Percentiles rank a stretch among this genome's conserved stretches.
These are phyloP conservation scores for Hypocrella siamensis DNA, from an alignment of 2,329 filamentous ascomycete species.

Conservation along the genomic window DNA sequence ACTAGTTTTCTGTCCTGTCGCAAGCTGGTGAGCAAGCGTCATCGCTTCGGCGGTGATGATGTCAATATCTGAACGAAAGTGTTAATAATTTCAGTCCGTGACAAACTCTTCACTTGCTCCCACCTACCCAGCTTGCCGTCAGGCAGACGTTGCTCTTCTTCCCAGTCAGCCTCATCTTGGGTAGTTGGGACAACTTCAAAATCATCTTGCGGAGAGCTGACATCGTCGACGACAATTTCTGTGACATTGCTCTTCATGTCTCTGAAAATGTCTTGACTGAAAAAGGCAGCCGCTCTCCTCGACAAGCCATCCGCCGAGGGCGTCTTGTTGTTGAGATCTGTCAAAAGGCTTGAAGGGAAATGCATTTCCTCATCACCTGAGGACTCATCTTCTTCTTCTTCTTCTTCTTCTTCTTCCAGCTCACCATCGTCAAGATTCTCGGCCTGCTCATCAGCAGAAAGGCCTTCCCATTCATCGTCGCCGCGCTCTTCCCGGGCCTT, in stretches of 20 bases:
- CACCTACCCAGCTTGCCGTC: conserved; percentile 45
- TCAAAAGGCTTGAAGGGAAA: conserved; percentile 15
- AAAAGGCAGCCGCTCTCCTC: conserved; percentile 74
- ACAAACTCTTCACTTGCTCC: no score
- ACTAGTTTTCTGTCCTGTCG: conserved; percentile 66
- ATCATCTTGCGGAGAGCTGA: conserved; percentile 18
- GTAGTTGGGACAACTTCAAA: conserved; percentile 47
- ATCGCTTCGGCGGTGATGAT: conserved; percentile 99
- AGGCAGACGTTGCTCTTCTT: conserved; percentile 44
- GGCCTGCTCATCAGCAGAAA: conserved; percentile 49
- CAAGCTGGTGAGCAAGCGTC: conserved; percentile 86
- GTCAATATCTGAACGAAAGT: conserved; percentile 55
- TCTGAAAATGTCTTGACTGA: conserved; percentile 88
- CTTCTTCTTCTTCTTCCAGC: conserved; percentile 45
- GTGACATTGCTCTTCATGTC: conserved; percentile 32
- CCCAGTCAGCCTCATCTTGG: conserved; percentile 43
- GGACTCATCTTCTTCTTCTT: conserved; percentile 37
- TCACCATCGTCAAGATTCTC: conserved; percentile 38
- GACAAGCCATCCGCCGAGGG: conserved; percentile 44
- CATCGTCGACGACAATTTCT: conserved; percentile 44
- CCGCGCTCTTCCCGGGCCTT: conserved; percentile 67
- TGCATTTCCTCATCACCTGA: conserved; percentile 19
- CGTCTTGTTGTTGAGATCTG: conserved; percentile 23
- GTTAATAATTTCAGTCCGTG: conserved; percentile 5
- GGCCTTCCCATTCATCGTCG: conserved; percentile 84